phyloP scores from a whole-genome alignment of 1,139 yeast species.

The Nematodospora anomalae region DNA sequence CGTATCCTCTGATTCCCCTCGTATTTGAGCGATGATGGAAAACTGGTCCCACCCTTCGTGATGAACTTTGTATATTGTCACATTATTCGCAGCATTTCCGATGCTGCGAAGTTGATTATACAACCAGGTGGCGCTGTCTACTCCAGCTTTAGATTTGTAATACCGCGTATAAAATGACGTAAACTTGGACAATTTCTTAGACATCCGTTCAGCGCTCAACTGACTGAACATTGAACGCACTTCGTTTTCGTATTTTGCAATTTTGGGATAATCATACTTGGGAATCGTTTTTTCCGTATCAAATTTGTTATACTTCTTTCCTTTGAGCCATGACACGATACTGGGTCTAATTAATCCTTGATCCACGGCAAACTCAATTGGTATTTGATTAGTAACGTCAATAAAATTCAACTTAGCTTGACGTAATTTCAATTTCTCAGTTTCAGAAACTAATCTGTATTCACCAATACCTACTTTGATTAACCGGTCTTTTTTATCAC shows the following conservation, averaged over 20 bases:
- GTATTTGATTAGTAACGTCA: constrained; percentile 60
- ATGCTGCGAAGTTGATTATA: constrained; percentile 47
- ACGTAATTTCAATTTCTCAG: constrained; percentile 54
- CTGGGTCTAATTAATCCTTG: constrained; percentile 27
- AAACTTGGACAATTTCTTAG: constrained; percentile 57
- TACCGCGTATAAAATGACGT: constrained; percentile 76
- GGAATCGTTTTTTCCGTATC: constrained; percentile 31
- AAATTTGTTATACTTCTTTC: constrained; percentile 35
- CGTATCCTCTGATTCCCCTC: constrained; percentile 35
- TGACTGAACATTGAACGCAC: constrained; percentile 42
- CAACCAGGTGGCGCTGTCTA: constrained; percentile 74
- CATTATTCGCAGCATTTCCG: constrained; percentile 33
- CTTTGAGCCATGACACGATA: constrained; percentile 21
- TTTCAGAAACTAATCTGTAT: constrained; percentile 51
- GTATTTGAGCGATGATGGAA: constrained; percentile 42
- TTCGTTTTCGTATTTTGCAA: constrained; percentile 32
- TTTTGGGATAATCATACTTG: constrained; percentile 55
- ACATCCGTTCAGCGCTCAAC: constrained; percentile 49
- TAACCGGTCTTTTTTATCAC: constrained; percentile 23
- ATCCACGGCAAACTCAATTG: constrained; percentile 34
- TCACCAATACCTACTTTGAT: constrained; percentile 41
- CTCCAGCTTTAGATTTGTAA: constrained; percentile 71
- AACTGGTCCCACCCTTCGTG: constrained; percentile 48
- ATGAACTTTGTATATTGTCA: constrained; percentile 28
- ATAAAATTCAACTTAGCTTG: constrained; percentile 60